phyloP scores from a whole-genome alignment of 805 yeast genomes.

The Cyberlindnera euphorbiiphila region DNA sequence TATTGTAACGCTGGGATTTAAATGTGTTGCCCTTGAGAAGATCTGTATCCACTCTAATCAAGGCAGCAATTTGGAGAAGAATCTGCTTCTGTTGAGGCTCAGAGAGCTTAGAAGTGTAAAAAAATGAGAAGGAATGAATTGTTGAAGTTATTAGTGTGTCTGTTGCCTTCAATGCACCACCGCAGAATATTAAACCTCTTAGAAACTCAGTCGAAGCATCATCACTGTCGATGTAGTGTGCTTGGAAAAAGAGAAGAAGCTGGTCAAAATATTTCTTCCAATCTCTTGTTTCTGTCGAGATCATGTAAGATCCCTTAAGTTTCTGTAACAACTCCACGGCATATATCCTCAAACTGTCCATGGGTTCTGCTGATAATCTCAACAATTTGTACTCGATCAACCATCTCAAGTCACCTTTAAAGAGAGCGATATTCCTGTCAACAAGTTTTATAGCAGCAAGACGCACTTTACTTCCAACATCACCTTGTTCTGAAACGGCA shows the following conservation, averaged over 20 bases:
- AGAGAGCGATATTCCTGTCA: conserved; percentile 22
- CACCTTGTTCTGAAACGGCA: conserved; percentile 78
- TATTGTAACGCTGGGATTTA: conserved; percentile 16
- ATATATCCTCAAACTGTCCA: conserved; percentile 46
- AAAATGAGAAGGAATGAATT: conserved; percentile 35
- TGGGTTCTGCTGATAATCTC: conserved; percentile 60
- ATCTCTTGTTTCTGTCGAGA: conserved; percentile 17
- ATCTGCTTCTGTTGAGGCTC: conserved; percentile 11
- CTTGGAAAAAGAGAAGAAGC: conserved; percentile 25
- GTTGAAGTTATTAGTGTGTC: conserved; percentile 42
- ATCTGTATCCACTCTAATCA: conserved; percentile 26
- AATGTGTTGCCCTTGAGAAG: conserved; percentile 4
- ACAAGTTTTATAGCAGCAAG: conserved; percentile 43
- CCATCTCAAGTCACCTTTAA: conserved; percentile 11
- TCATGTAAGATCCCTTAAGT: conserved; percentile 22
- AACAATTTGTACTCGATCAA: conserved; percentile 37
- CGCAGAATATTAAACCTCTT: conserved; percentile 51
- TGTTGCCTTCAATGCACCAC: conserved; percentile 55
- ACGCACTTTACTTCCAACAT: conserved; percentile 81
- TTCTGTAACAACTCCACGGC: conserved; percentile 38
- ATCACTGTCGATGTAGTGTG: conserved; percentile 15
- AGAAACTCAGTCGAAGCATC: conserved; percentile 38
- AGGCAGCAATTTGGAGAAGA: conserved; percentile 26
- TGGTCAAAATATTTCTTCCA: conserved; percentile 28
- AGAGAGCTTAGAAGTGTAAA: conserved; percentile 22